Percentiles rank a stretch among this genome's conserved stretches.
Evolutionary conservation across 371 early-diverging fungal genomes (phyloP).

Genomic region (Lichtheimia ornata): DNA sequence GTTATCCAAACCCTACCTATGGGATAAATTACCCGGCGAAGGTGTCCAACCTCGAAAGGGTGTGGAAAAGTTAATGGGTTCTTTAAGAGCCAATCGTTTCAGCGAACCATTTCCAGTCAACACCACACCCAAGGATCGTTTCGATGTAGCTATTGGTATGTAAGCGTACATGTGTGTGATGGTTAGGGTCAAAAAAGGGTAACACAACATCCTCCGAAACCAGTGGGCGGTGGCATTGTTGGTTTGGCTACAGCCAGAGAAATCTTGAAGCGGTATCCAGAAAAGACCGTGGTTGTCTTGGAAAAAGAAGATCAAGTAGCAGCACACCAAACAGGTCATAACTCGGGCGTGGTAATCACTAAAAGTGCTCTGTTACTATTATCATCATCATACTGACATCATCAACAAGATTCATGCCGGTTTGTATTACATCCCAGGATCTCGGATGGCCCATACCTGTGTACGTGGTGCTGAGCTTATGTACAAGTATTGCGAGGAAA

Average conservation of each 20-base stretch:
- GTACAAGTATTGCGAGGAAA: constrained; percentile 51
- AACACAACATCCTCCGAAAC: not conserved
- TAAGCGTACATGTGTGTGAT: not conserved
- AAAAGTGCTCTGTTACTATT: not conserved
- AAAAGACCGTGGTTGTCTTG: constrained; percentile 44
- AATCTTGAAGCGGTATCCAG: constrained; percentile 37
- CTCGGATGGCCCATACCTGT: constrained; percentile 49
- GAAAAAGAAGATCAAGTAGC: constrained; percentile 49
- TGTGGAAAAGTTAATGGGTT: constrained; percentile 26
- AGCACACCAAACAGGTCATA: constrained; percentile 49
- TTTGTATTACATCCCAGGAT: constrained; percentile 48
- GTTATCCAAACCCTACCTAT: constrained; percentile 15
- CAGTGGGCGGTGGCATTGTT: constrained; percentile 50
- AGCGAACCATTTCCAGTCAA: constrained; percentile 12
- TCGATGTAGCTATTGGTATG: constrained; percentile 33
- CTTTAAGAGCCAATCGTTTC: constrained; percentile 29
- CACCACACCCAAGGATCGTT: constrained; percentile 28
- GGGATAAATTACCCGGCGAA: constrained; percentile 39
- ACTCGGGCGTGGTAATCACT: constrained; percentile 40
- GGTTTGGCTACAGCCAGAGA: constrained; percentile 52
- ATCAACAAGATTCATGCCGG: constrained; percentile 42
- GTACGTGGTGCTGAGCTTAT: constrained; percentile 49
- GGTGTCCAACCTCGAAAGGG: constrained; percentile 25
- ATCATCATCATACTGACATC: not conserved
- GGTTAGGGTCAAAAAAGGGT: not conserved